These are phyloP conservation scores for Dichotomopilus funicola DNA, from an alignment of 2,329 filamentous ascomycete species.

Conservation along the genomic window DNA sequence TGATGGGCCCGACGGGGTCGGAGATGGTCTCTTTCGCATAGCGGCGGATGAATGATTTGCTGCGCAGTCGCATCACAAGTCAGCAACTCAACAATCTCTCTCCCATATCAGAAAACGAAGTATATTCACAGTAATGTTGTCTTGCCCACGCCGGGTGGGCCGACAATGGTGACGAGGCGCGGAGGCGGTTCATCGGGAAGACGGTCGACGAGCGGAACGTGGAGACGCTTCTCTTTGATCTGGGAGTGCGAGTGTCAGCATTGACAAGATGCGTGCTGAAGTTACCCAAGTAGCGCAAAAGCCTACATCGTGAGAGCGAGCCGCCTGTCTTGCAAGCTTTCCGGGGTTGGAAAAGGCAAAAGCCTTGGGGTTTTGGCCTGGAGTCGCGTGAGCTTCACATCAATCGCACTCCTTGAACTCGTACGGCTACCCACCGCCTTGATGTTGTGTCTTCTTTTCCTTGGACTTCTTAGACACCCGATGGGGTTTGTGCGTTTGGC, in stretches of 20 bases:
- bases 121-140: constrained; percentile 68
- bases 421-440: constrained; percentile 43
- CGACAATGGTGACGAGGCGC: constrained; percentile 87
- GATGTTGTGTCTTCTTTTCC: constrained; percentile 66
- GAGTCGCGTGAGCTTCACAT: constrained; percentile 23
- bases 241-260: constrained; percentile 29
- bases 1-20: constrained; percentile 84
- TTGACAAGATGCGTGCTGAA: not conserved
- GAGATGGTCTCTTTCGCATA: constrained; percentile 95
- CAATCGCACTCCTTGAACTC: not conserved
- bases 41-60: constrained; percentile 81
- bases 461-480: constrained; percentile 87
- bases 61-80: not conserved
- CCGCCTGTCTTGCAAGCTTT: constrained; percentile 67
- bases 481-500: constrained; percentile 80
- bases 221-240: constrained; percentile 92
- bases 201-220: constrained; percentile 94
- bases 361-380: constrained; percentile 79
- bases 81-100: constrained; percentile 10
- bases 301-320: constrained; percentile 63
- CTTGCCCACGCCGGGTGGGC: constrained; percentile 91
- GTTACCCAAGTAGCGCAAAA: not conserved
- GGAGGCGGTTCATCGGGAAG: constrained; percentile 93
- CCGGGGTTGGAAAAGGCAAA: constrained; percentile 81
- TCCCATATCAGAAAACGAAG: not conserved